phyloP scores from a whole-genome alignment of 495 filamentous ascomycete species.

The Durotheca rogersii region DNA sequence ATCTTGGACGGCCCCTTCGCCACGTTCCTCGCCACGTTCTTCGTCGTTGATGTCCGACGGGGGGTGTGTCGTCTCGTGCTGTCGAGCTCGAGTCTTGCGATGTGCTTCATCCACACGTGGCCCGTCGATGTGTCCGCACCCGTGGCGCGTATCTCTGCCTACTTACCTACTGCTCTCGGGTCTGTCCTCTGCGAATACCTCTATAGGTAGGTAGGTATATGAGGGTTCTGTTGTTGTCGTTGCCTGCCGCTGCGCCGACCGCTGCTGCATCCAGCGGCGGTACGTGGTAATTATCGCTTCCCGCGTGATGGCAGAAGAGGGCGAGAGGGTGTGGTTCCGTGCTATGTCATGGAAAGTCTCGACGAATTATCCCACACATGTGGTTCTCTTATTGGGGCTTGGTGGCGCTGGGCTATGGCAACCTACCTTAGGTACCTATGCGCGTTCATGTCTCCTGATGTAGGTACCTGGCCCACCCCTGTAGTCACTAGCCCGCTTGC shows the following conservation, averaged over 20 bases:
- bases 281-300: background rate
- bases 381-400: constrained; percentile 19
- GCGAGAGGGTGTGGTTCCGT: background rate
- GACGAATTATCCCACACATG: constrained; percentile 24
- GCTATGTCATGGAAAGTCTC: too few species aligned
- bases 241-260: background rate
- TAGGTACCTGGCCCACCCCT: too few species aligned
- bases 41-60: too few species aligned
- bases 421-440: constrained; percentile 7
- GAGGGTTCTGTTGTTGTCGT: background rate
- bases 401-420: constrained; percentile 7
- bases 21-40: too few species aligned
- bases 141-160: background rate
- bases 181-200: too few species aligned
- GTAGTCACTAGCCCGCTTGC: too few species aligned
- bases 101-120: background rate
- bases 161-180: too few species aligned
- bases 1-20: too few species aligned
- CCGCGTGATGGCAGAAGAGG: constrained; percentile 17
- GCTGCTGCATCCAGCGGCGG: background rate
- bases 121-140: background rate
- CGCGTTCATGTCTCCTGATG: too few species aligned
- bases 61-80: too few species aligned
- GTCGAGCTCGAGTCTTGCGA: too few species aligned
- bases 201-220: background rate